Conservation (phyloP, 371 early-diverging fungal species). For the Mortierella sp. region DNA sequence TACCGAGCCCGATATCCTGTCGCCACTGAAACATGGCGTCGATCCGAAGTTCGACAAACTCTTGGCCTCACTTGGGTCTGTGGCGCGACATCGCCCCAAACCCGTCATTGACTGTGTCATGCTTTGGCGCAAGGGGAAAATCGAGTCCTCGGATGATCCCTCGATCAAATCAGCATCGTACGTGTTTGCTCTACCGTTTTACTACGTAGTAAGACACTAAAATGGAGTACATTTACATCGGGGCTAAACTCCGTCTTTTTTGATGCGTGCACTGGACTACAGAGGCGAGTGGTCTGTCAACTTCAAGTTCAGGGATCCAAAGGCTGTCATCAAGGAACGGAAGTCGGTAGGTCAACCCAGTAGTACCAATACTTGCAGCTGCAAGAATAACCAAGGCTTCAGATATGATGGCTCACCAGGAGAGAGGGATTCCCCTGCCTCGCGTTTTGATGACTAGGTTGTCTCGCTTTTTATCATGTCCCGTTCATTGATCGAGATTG, state of each 20-base stretch:
- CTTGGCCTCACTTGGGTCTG: slow-evolving; percentile 80
- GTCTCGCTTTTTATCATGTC: slow-evolving; percentile 91
- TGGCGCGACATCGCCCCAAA: slow-evolving; percentile 87
- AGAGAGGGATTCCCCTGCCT: slow-evolving; percentile 10
- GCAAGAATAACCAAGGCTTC: not conserved
- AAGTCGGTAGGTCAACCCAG: slow-evolving; percentile 63
- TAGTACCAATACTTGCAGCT: too few relatives aligned
- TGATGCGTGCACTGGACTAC: not conserved
- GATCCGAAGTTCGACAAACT: slow-evolving; percentile 87
- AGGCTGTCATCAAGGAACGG: slow-evolving; percentile 60
- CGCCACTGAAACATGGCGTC: slow-evolving; percentile 64
- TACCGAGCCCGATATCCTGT: slow-evolving; percentile 56
- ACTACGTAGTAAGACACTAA: too few relatives aligned
- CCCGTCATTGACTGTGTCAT: slow-evolving; percentile 92
- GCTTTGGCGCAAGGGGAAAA: slow-evolving; percentile 87
- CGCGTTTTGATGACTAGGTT: slow-evolving; percentile 73
- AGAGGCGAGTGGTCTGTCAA: slow-evolving; percentile 33
- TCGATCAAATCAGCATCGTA: slow-evolving; percentile 38
- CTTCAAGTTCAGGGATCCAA: slow-evolving; percentile 46
- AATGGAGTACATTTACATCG: too few relatives aligned
- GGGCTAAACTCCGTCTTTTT: not conserved
- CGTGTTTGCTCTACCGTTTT: too few relatives aligned
- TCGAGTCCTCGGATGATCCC: slow-evolving; percentile 68
- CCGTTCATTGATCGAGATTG: slow-evolving; percentile 87
- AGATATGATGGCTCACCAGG: not conserved